Conservation (phyloP, 2,329 filamentous ascomycete genomes). For the Exophiala xenobiotica region DNA sequence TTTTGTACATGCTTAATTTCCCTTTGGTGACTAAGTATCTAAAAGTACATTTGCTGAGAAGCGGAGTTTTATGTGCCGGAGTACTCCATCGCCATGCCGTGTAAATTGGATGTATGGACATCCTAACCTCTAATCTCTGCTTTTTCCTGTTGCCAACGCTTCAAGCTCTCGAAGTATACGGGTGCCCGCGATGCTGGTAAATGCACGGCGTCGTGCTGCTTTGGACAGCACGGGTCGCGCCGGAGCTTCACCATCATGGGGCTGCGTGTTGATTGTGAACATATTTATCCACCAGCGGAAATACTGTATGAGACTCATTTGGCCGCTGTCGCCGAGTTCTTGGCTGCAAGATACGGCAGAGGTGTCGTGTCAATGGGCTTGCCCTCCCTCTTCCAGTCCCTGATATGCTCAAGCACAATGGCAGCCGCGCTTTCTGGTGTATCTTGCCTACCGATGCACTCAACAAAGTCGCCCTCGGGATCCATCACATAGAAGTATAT, state of each 20-base stretch:
- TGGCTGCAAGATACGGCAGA: constrained; percentile 23
- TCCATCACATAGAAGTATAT: constrained; percentile 99
- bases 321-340: constrained; percentile 3
- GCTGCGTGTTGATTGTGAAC: no score
- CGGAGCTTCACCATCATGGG: no score
- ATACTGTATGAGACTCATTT: constrained; percentile 1
- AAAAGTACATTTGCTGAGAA: constrained; percentile 14
- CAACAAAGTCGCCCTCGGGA: constrained; percentile 95
- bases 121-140: background rate
- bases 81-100: constrained; percentile 17
- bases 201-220: no score
- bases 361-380: constrained; percentile 51
- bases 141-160: background rate
- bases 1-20: constrained; percentile 4
- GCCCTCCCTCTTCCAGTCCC: constrained; percentile 64
- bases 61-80: constrained; percentile 15
- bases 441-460: constrained; percentile 92
- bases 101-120: background rate
- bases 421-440: constrained; percentile 81
- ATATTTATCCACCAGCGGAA: background rate
- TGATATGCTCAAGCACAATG: constrained; percentile 82
- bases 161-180: no score
- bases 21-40: background rate
- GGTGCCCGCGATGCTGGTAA: no score
- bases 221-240: no score